Evolutionary conservation across 768 basidiomycete genomes (phyloP), one percentile per base, ranked within the genome.

Genomic region (Cystobasidium tubakii): DNA sequence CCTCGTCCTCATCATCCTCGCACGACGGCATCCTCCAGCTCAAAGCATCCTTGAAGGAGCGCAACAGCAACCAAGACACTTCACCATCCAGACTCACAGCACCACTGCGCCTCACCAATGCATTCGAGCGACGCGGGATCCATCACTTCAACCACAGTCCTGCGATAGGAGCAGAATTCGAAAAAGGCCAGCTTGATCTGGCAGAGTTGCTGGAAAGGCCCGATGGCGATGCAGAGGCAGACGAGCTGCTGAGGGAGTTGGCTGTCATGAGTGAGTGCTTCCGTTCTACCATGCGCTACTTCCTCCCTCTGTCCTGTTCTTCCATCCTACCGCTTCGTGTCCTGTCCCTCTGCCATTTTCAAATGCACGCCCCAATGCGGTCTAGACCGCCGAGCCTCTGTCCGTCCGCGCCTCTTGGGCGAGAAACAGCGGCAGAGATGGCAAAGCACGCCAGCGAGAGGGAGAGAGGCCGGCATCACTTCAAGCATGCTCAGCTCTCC

Each of bases 131-230:
- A 13, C 29, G 53, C 4, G 69, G 69, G 7, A 60, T 71, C 55
- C 21, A 55, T 19, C 54, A 60, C 31, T 27, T 31, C 29, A 36
- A 36, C 33, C 34, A 27, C 29, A 71, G 54, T 10, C 69, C 69
- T 57, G 69, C 69, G 3, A 60, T 71, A 4, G 69, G 69, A 34
- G n/a, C 53, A 7, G 69, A 71, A 53, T 71, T 71, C 44, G 54
- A 33, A 60, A 60, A 39, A 39, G 69, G 44, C 27, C 53, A 31
- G n/a, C 53, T 71, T 23, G 69, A 71, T 36, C 39, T 71, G 13
- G 69, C 54, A 17, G 25, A 27, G 21, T 23, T 71, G 25, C 29
- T 57, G 55, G 13, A n/a, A 25, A 60, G 46, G 23, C 23, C 23
- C 21, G 54, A 71, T 1, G 55, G 54, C 1, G 69, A 71, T n/a